Evolutionary conservation across 2,329 filamentous ascomycete species (phyloP), one percentile per base, ranked within the genome.

Genomic region (Teratosphaeria epicoccoides): DNA sequence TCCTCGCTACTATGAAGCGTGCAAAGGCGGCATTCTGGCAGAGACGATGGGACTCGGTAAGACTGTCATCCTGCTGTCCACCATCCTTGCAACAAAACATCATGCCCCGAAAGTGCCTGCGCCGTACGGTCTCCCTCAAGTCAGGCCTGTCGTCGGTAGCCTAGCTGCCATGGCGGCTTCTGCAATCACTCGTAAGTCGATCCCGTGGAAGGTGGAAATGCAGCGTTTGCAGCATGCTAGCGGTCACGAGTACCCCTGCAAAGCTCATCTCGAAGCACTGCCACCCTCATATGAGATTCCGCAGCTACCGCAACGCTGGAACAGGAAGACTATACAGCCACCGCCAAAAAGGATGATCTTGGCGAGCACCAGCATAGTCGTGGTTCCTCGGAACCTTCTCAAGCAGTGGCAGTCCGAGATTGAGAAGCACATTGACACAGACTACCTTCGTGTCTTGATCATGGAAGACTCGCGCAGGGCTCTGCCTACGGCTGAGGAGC

Each of bases 351-450:
- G 72, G 54, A 70, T 95, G 3, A 78, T 74, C 24, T 71, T 93
- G 6, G 87, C 83, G 54, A 76, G 79, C 24, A 79, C 79, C 0
- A 95, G 85, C 0, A 71, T 97, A 3, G 74, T 95, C 17, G 79
- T 96, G 25, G 88, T 90, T 0, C 91, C 91, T 0, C 76, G 82
- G 12, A 96, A 96, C 63, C 73, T 96, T 23, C 73, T 95, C 2
- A 77, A 83, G 49, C 91, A 97, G 66, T 96, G 91, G 91, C 73
- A 79, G 49, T 76, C 81, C 10, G 88, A 96, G 62, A 88, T 96
- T 10, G 66, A 73, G 2, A 89, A 88, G 61, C 91, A 96, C 62
- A 85, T 88, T 0, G 67, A 75, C 28, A 57, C 64, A 4, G 71
- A 69, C 2, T 77, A 78, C 0, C 70, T 96, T 0, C 58, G 54